A percentile compares a stretch with the other conserved stretches of the same genome.
Evolutionary conservation across 2,329 filamentous ascomycete genomes (phyloP).

Genomic region (Sphaceloma murrayae): DNA sequence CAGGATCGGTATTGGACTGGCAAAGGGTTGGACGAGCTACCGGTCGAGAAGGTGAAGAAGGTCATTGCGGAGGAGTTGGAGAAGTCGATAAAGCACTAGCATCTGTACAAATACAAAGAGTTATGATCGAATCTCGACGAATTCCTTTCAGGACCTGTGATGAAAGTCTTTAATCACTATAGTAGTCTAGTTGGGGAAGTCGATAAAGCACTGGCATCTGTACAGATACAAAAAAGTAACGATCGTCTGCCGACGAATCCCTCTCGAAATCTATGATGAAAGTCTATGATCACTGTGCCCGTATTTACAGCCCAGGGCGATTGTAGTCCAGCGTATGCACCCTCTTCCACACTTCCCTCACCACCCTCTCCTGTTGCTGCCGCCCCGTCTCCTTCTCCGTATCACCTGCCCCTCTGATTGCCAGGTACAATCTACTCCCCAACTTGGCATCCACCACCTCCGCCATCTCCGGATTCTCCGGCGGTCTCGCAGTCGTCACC

Average conservation of each 20-base stretch:
- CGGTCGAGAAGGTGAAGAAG: conserved; percentile 50
- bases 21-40: conserved; percentile 47
- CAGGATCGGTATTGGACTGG: conserved; percentile 56
- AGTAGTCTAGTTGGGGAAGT: no score
- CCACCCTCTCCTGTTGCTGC: conserved; percentile 58
- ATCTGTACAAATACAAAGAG: conserved; percentile 6
- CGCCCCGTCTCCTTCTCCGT: conserved; percentile 53
- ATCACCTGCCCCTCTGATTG: conserved; percentile 59
- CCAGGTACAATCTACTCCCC: conserved; percentile 61
- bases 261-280: background rate
- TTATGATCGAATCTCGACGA: no score
- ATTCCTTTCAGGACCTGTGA: no score
- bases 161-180: no score
- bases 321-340: conserved; percentile 57
- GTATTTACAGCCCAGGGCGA: conserved; percentile 45
- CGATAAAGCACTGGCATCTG: no score
- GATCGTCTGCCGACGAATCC: no score
- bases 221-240: no score
- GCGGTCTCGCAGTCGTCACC: conserved; percentile 64
- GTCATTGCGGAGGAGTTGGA: conserved; percentile 34
- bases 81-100: conserved; percentile 15
- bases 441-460: conserved; percentile 51
- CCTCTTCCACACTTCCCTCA: conserved; percentile 63
- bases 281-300: background rate
- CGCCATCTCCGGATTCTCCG: conserved; percentile 46